These are phyloP conservation scores for Pharnaceum exiguum DNA, from an alignment of 148 eudicot genomes.

Conservation along the genomic window DNA sequence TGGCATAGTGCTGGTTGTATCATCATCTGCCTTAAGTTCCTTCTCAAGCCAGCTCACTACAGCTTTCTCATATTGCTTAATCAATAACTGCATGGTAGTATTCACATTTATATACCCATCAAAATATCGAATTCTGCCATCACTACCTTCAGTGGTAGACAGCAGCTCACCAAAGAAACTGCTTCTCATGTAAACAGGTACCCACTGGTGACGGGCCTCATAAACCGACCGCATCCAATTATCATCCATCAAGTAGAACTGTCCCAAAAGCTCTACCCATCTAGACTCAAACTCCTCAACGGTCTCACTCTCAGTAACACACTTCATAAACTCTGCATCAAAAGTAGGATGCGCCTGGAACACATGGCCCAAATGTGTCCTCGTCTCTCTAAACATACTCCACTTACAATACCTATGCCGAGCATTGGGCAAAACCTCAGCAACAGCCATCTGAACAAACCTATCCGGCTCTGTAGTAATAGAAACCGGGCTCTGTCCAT, in stretches of 20 bases:
- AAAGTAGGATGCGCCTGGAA: slow-evolving; percentile 36
- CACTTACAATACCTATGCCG: slow-evolving; percentile 34
- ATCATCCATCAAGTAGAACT: slow-evolving; percentile 33
- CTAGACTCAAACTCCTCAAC: slow-evolving; percentile 35
- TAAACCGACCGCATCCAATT: slow-evolving; percentile 38
- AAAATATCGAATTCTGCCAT: slow-evolving; percentile 22
- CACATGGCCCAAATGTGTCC: slow-evolving; percentile 29
- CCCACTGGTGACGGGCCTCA: slow-evolving; percentile 41
- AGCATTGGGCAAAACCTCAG: slow-evolving; percentile 32
- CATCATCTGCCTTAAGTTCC: slow-evolving; percentile 37
- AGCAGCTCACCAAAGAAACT: slow-evolving; percentile 36
- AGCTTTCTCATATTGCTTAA: slow-evolving; percentile 36
- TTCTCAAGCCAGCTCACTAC: slow-evolving; percentile 33
- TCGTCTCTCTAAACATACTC: slow-evolving; percentile 37
- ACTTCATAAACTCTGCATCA: slow-evolving; percentile 30
- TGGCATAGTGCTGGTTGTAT: slow-evolving; percentile 24
- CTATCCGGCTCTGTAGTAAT: slow-evolving; percentile 38
- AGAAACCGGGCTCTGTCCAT: slow-evolving; percentile 27
- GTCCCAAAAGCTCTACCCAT: slow-evolving; percentile 31
- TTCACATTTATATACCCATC: slow-evolving; percentile 30
- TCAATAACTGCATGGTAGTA: slow-evolving; percentile 26
- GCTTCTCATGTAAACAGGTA: slow-evolving; percentile 34
- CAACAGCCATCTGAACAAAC: slow-evolving; percentile 32
- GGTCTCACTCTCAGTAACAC: slow-evolving; percentile 30
- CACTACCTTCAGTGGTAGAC: slow-evolving; percentile 14